These are phyloP conservation scores for Tinospora cordifolia DNA, from an alignment of 164 flowering plant genomes.

Conservation along the genomic window DNA sequence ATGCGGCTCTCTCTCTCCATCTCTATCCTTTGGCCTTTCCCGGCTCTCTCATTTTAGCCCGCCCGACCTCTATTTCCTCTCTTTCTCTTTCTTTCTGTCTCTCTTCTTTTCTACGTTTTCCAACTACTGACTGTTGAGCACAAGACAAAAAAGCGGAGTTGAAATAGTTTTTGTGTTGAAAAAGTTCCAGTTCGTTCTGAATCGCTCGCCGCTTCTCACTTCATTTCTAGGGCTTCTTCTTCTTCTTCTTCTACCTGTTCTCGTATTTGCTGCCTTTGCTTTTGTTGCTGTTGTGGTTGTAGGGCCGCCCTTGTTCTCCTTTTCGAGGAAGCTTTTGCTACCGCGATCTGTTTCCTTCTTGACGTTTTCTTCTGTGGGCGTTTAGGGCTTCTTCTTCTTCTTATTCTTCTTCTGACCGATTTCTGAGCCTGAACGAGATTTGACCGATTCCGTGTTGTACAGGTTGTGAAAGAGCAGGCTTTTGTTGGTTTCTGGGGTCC, in stretches of 20 bases:
- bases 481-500: background rate
- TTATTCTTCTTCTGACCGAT: background rate
- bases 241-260: too few species aligned
- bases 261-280: too few species aligned
- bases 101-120: background rate
- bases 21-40: too few species aligned
- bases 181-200: background rate
- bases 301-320: too few species aligned
- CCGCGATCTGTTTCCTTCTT: background rate
- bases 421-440: background rate
- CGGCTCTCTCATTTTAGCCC: background rate
- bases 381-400: slow-evolving; percentile 4
- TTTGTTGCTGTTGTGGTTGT: background rate
- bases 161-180: background rate
- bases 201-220: background rate
- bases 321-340: background rate
- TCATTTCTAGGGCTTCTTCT: slow-evolving; percentile 3
- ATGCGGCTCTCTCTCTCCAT: background rate
- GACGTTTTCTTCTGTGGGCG: background rate
- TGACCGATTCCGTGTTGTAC: background rate
- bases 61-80: background rate
- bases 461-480: background rate
- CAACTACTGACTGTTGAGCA: background rate
- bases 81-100: too few species aligned
- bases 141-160: background rate